A percentile compares a stretch with the other conserved stretches of the same genome.
These are phyloP conservation scores for Aspergillus thermomutatus DNA, from an alignment of 2,329 filamentous ascomycete species.

Conservation along the genomic window DNA sequence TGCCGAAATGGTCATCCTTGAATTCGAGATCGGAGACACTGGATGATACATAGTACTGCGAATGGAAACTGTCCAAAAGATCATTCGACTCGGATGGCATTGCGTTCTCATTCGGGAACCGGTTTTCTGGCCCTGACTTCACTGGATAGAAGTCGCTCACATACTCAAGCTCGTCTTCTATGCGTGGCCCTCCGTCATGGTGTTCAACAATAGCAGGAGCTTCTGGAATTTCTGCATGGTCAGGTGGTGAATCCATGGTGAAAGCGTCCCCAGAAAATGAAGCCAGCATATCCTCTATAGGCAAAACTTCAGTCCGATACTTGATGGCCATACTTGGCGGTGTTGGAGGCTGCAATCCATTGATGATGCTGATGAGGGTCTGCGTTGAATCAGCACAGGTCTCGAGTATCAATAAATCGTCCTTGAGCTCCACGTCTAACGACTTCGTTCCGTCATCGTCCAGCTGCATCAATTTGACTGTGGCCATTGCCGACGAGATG, in stretches of 20 bases:
- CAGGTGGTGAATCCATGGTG: conserved; percentile 32
- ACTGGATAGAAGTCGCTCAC: conserved; percentile 56
- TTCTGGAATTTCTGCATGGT: conserved; percentile 25
- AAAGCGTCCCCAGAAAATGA: conserved; percentile 89
- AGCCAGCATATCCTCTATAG: conserved; percentile 80
- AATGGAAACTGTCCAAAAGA: conserved; percentile 51
- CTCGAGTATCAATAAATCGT: conserved; percentile 85
- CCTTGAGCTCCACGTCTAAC: conserved; percentile 75
- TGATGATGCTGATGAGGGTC: conserved; percentile 76
- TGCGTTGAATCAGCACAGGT: conserved; percentile 97
- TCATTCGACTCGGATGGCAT: conserved; percentile 37
- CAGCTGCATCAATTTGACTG: conserved; percentile 58
- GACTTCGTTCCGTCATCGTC: conserved; percentile 60
- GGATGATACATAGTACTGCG: conserved; percentile 52
- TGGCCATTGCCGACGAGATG: conserved; percentile 74
- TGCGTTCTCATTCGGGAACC: conserved; percentile 18
- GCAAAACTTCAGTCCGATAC: conserved; percentile 82
- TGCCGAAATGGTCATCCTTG: conserved; percentile 73
- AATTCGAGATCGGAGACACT: conserved; percentile 66
- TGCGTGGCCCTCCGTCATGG: conserved; percentile 37
- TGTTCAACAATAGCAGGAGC: conserved; percentile 46
- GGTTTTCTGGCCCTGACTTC: conserved; percentile 33
- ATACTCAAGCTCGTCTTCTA: conserved; percentile 46
- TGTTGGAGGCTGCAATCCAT: conserved; percentile 76
- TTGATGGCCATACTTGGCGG: conserved; percentile 79